Percentiles rank a stretch among this genome's conserved stretches.
Conservation (phyloP, 2,329 filamentous ascomycete species). For the Pseudopyricularia javanii region DNA sequence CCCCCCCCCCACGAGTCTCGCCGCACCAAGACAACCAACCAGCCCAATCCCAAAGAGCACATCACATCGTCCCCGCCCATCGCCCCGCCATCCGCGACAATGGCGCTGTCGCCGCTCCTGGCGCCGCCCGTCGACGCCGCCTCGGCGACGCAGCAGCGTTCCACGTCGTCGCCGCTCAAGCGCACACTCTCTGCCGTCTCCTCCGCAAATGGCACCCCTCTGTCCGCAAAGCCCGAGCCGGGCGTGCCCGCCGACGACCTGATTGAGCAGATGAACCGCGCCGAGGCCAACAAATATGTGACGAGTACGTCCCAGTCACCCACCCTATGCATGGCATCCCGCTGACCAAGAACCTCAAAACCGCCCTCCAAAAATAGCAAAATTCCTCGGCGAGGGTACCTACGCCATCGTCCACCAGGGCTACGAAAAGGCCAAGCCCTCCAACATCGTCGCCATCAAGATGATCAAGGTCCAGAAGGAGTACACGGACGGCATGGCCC, state of each 20-base stretch:
- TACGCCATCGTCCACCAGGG: constrained; percentile 94
- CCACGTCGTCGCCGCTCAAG: constrained; percentile 11
- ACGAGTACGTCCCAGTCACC: constrained; percentile 50
- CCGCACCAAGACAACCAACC: background rate
- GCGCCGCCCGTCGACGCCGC: constrained; percentile 1
- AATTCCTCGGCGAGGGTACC: constrained; percentile 89
- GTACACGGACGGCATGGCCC: constrained; percentile 81
- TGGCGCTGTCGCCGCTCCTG: constrained; percentile 4
- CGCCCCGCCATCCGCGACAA: background rate
- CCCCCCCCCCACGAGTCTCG: too few species aligned
- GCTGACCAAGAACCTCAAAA: too few species aligned
- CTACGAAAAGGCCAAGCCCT: constrained; percentile 61
- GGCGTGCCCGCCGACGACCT: constrained; percentile 29
- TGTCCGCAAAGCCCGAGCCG: constrained; percentile 2
- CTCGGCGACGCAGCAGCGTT: constrained; percentile 2
- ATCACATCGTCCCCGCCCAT: too few species aligned
- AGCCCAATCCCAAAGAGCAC: background rate
- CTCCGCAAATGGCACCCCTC: constrained; percentile 16
- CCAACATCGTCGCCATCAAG: constrained; percentile 75
- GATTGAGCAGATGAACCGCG: constrained; percentile 73
- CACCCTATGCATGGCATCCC: background rate
- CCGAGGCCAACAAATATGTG: constrained; percentile 77
- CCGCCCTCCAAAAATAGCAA: constrained; percentile 38
- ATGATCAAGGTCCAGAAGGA: constrained; percentile 82
- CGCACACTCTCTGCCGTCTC: constrained; percentile 13